These are phyloP conservation scores for Trichoderma orchidacearum DNA, from an alignment of 495 filamentous ascomycete species.

Conservation along the genomic window DNA sequence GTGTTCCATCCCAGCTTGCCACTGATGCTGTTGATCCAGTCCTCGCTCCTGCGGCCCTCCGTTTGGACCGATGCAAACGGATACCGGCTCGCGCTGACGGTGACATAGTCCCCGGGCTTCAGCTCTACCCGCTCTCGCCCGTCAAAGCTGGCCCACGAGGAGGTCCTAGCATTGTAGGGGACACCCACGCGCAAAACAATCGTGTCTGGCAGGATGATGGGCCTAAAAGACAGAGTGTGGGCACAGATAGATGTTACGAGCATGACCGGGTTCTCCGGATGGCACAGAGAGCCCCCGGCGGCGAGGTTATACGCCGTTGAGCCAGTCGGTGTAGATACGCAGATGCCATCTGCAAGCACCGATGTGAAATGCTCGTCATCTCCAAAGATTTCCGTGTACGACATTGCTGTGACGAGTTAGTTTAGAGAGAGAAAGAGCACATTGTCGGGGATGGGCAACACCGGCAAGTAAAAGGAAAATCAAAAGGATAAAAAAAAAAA, in stretches of 20 bases:
- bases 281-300: slow-evolving; percentile 86
- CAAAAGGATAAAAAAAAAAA: background rate
- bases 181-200: slow-evolving; percentile 86
- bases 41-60: slow-evolving; percentile 59
- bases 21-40: slow-evolving; percentile 87
- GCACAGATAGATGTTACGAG: slow-evolving; percentile 91
- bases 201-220: slow-evolving; percentile 89
- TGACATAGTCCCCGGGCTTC: slow-evolving; percentile 84
- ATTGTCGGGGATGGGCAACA: slow-evolving; percentile 2
- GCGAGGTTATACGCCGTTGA: slow-evolving; percentile 97
- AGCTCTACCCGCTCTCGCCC: slow-evolving; percentile 83
- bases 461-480: background rate
- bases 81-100: slow-evolving; percentile 80
- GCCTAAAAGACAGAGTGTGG: slow-evolving; percentile 89
- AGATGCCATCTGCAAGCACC: slow-evolving; percentile 75
- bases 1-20: slow-evolving; percentile 93
- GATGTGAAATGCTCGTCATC: slow-evolving; percentile 92
- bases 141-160: slow-evolving; percentile 94
- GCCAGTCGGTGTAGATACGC: slow-evolving; percentile 83
- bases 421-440: background rate
- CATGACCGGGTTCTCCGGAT: slow-evolving; percentile 95
- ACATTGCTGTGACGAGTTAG: slow-evolving; percentile 49
- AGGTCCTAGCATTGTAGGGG: slow-evolving; percentile 78
- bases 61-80: slow-evolving; percentile 85
- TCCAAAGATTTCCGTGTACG: slow-evolving; percentile 77